These are phyloP conservation scores for Kazachstania bromeliacearum DNA, from an alignment of 805 yeast species.

Conservation along the genomic window DNA sequence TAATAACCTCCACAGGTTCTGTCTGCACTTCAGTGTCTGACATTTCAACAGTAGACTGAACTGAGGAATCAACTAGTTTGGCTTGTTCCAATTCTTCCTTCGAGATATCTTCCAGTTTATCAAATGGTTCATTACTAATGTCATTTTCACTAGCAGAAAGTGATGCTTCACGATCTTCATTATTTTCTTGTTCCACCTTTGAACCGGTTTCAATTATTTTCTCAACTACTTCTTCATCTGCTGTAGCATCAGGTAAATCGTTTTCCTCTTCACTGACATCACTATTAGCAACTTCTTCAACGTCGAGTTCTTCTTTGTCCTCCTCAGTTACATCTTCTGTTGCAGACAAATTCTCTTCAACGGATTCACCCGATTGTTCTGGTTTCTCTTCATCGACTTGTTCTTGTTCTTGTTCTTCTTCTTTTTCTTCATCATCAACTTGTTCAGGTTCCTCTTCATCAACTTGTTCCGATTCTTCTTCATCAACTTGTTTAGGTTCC, in stretches of 20 bases:
- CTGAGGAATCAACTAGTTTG: neutral
- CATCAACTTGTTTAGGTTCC: neutral
- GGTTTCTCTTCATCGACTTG: neutral
- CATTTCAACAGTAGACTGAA: slow-evolving; percentile 1
- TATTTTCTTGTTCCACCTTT: slow-evolving; percentile 2
- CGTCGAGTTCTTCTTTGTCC: neutral
- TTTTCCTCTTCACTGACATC: neutral
- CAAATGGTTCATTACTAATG: slow-evolving; percentile 13
- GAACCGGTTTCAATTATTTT: neutral
- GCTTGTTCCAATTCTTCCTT: slow-evolving; percentile 13
- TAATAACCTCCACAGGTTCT: slow-evolving; percentile 4
- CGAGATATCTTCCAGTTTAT: slow-evolving; percentile 15
- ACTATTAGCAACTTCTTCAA: neutral
- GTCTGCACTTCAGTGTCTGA: slow-evolving; percentile 8
- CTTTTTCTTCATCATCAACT: neutral
- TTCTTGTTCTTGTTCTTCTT: neutral
- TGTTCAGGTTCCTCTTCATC: slow-evolving; percentile 1
- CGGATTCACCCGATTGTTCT: too few relatives aligned
- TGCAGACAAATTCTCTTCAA: too few relatives aligned
- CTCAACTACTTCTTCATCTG: neutral
- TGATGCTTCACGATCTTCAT: slow-evolving; percentile 7
- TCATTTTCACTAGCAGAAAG: too few relatives aligned
- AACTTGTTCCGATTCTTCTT: neutral
- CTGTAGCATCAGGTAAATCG: neutral
- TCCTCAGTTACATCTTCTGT: neutral